These are phyloP conservation scores for Trichomonascus vanleenenianus DNA, from an alignment of 805 yeast genomes.

Conservation along the genomic window DNA sequence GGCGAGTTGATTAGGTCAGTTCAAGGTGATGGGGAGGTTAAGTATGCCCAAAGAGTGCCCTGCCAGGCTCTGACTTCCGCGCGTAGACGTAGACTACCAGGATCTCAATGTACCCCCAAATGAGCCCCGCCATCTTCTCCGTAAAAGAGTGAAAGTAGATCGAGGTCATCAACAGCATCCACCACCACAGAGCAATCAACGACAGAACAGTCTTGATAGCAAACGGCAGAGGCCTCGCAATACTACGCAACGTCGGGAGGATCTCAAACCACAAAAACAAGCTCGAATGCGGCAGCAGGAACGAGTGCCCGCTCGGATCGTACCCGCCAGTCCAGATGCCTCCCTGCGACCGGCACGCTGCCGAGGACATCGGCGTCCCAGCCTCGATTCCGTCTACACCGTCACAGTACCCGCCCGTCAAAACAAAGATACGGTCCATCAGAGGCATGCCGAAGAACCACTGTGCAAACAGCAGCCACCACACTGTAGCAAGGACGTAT, in stretches of 20 bases:
- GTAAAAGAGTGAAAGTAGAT: slow-evolving; percentile 73
- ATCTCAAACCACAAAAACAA: slow-evolving; percentile 61
- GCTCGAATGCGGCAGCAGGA: slow-evolving; percentile 60
- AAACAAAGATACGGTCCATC: slow-evolving; percentile 76
- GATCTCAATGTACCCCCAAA: slow-evolving; percentile 51
- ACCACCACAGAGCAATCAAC: slow-evolving; percentile 57
- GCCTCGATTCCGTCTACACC: slow-evolving; percentile 8
- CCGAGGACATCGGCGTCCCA: slow-evolving; percentile 22
- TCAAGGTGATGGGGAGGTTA: too few species aligned
- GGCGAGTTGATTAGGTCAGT: too few species aligned
- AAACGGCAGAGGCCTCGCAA: slow-evolving; percentile 1
- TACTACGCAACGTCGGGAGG: slow-evolving; percentile 28
- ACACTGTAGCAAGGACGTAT: slow-evolving; percentile 49
- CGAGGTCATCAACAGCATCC: slow-evolving; percentile 81
- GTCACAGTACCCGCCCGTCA: slow-evolving; percentile 77
- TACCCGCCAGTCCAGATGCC: slow-evolving; percentile 82
- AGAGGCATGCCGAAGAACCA: slow-evolving; percentile 80
- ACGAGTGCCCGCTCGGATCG: slow-evolving; percentile 94
- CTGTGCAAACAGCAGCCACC: slow-evolving; percentile 87
- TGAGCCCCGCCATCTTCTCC: slow-evolving; percentile 68
- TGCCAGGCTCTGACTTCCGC: background rate
- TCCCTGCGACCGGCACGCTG: slow-evolving; percentile 47
- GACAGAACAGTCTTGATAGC: slow-evolving; percentile 24
- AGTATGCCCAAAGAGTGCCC: background rate
- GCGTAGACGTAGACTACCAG: slow-evolving; percentile 34